Base-by-base conservation (phyloP, 2,329 filamentous ascomycete genomes). In the Bipolaris zeicola region DNA sequence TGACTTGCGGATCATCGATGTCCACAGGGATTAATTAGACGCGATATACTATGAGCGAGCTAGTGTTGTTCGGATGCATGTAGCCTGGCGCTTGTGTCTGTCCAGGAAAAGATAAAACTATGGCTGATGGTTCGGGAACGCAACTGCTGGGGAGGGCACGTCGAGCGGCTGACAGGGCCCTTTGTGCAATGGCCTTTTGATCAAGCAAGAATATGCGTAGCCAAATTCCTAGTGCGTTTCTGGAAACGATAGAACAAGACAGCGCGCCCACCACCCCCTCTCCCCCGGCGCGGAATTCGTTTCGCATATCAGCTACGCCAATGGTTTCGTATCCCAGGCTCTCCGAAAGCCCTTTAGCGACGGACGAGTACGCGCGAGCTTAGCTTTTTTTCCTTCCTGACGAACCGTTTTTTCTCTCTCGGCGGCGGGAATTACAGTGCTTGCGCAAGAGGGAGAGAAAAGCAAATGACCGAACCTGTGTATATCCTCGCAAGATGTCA, bases 1-100 rank as follows among this genome's bases (percentile, higher is more conserved):
- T 42, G 53, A 52, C 31, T 38, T 52, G 48, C 49, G 50, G 53
- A 56, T 56, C 49, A 56, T 56, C 42, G 53, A 56, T 56, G 49
- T 39, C 50, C 53, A 37, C 53, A 56, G 33, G 53, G 53, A 56
- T 56, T 34, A 42, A 42, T 38, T 48, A 36, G 31, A 38, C 45
- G 45, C 45, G 45, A 37, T 48, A 48, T 48, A 26, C 34, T 36
- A 36, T 7, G 26, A 22, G 14, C 45, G 13, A 26, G 22, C 20
- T 37, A 28, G 45, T 37, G 33, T 11, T 52, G 28, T 38, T 38
- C 49, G 53, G 53, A 13, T 52, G 49, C 53, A 52, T 31, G 18
- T 28, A 47, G 16, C 48, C 48, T 24, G 41, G 42, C 31, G 42
- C 42, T 44, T 55, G 47, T 44, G 45, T 41, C 47, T 47, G 52